Percentiles rank a stretch among this genome's conserved stretches.
Evolutionary conservation across 148 eudicot genomes (phyloP).

Genomic region (Vaccinium darrowii): DNA sequence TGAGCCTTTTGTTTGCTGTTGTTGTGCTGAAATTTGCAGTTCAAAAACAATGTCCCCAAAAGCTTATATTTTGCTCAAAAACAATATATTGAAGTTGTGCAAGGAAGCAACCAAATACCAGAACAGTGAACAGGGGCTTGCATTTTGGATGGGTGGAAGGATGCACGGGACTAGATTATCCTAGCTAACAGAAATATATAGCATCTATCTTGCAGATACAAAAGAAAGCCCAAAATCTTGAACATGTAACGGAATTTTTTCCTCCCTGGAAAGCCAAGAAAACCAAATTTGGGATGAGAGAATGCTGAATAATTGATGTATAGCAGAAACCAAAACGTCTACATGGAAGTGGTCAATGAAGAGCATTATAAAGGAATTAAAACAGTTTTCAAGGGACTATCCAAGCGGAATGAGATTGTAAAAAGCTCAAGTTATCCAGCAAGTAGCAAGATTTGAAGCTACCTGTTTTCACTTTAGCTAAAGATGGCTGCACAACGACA

Average conservation of each 20-base stretch:
- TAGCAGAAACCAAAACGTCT: not conserved
- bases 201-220: not conserved
- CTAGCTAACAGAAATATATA: not conserved
- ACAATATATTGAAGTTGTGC: not conserved
- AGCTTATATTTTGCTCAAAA: not conserved
- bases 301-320: not conserved
- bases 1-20: not conserved
- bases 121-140: not conserved
- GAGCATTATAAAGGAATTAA: not conserved
- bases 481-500: conserved; percentile 86
- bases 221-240: not conserved
- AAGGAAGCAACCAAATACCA: not conserved
- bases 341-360: no score
- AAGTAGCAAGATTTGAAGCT: conserved; percentile 14
- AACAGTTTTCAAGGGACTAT: not conserved
- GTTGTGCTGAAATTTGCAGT: not conserved
- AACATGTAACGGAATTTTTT: not conserved
- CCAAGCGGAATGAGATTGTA: not conserved
- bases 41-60: not conserved
- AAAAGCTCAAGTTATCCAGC: not conserved
- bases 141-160: not conserved
- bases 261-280: not conserved
- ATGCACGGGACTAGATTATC: not conserved
- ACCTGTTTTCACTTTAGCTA: conserved; percentile 78
- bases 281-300: not conserved